Evolutionary conservation across 352 stramenopile genomes (phyloP).

Genomic region (Globisporangium nunn): DNA sequence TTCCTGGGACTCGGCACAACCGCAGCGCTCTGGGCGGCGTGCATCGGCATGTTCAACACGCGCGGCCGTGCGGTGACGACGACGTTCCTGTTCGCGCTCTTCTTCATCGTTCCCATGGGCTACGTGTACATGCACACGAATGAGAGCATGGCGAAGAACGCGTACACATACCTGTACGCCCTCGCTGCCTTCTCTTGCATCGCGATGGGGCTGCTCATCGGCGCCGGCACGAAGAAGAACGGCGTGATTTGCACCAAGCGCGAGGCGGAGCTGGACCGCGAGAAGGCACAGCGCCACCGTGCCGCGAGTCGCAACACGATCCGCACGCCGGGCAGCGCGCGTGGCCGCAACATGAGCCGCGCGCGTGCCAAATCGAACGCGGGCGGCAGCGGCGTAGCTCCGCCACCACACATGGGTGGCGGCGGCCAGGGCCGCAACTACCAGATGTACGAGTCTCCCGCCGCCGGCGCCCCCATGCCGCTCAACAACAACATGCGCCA

Average conservation of each 20-base stretch:
- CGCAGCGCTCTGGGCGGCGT: conserved; percentile 50
- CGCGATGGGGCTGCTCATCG: conserved; percentile 43
- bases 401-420: no score
- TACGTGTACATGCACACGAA: no score
- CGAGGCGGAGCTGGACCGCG: conserved; percentile 49
- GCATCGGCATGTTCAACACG: conserved; percentile 57
- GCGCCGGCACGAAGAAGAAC: conserved; percentile 49
- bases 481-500: no score
- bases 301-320: conserved; percentile 38
- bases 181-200: conserved; percentile 34
- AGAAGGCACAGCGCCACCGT: no score
- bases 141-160: no score
- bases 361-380: conserved; percentile 57
- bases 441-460: conserved; percentile 58
- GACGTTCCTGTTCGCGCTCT: conserved; percentile 45
- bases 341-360: conserved; percentile 56
- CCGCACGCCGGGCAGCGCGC: conserved; percentile 51
- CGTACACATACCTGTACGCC: conserved; percentile 56
- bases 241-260: conserved; percentile 69
- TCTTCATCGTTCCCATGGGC: conserved; percentile 47
- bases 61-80: conserved; percentile 42
- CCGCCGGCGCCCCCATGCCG: conserved; percentile 33
- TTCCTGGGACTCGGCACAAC: conserved; percentile 67
- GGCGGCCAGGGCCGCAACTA: no score
- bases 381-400: no score